Base-by-base conservation (phyloP, 345 rosid genomes). In the Citrus reticulata region DNA sequence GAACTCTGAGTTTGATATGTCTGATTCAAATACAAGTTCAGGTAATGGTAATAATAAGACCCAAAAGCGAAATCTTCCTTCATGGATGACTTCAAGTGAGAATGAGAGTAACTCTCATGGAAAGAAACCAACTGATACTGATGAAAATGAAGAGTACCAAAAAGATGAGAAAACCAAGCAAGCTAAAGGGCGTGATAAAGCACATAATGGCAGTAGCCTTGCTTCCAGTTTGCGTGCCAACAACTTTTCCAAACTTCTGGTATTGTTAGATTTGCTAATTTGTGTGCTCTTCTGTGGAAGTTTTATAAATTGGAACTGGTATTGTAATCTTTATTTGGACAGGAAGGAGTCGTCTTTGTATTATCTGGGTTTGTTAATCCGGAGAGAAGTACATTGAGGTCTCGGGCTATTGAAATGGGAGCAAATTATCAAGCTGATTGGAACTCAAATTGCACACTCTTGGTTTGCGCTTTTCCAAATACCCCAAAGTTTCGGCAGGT, bases 401-500 rank as follows among this genome's bases (percentile, higher is more conserved):
- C 97, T 1, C 90, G 89, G 75, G 99, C 97, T 16, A 80, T 96
- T 80, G 89, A 87, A 64, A 94, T 96, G 98, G 98, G 98, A 69
- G 97, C 99, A 8, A 88, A 85, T 39, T 94, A 90, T 83, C 87
- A 86, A 72, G 89, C 91, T 69, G 95, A 90, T 68, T 93, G 99
- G 99, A 87, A 86, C 82, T 83, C 98, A 11, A 89, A 86, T 70
- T 91, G 95, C 78, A 94, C 98, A 0, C 89, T 94, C 60, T 82
- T 94, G 88, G 88, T 92, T 68, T 93, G 94, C 83, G 98, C 98
- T 61, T 96, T 93, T 84, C 87, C 84, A 17, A 93, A 89, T 77
- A 96, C 99, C 70, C 99, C 97, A 9, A 96, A 96, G 89, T 96
- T 90, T 69, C 91, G 91, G 67, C 99, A 93, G 81, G 98, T 94